phyloP scores from a whole-genome alignment of 1,284 basidiomycete species.

The Ustanciosporium gigantosporum region DNA sequence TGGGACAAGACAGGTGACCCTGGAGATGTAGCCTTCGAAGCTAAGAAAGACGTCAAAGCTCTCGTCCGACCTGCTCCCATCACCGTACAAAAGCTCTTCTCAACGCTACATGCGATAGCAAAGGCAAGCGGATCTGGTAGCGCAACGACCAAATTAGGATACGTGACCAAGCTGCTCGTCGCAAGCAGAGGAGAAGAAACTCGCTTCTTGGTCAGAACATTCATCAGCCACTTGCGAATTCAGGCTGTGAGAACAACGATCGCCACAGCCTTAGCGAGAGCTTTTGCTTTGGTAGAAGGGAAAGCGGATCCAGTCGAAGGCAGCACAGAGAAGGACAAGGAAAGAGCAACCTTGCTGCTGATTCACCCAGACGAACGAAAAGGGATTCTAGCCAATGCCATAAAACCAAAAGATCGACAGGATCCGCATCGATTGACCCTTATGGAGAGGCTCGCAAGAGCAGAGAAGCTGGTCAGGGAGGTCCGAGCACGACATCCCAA shows the following conservation, averaged over 20 bases:
- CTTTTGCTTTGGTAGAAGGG: slow-evolving; percentile 68
- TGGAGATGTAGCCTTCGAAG: slow-evolving; percentile 59
- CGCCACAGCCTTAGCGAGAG: slow-evolving; percentile 78
- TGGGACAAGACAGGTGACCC: slow-evolving; percentile 60
- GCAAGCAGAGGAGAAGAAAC: slow-evolving; percentile 83
- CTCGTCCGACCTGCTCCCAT: slow-evolving; percentile 51
- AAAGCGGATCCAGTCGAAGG: neutral
- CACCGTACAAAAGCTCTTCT: slow-evolving; percentile 52
- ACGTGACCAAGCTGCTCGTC: slow-evolving; percentile 80
- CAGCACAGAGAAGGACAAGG: slow-evolving; percentile 8
- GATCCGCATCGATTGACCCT: slow-evolving; percentile 46
- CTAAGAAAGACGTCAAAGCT: slow-evolving; percentile 52
- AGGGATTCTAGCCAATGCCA: slow-evolving; percentile 51
- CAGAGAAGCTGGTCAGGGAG: slow-evolving; percentile 66
- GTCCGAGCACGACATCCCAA: slow-evolving; percentile 87
- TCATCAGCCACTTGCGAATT: slow-evolving; percentile 76
- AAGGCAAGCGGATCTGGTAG: slow-evolving; percentile 74
- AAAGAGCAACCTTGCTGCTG: slow-evolving; percentile 16
- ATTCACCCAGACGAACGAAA: slow-evolving; percentile 32
- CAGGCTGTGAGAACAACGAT: slow-evolving; percentile 85
- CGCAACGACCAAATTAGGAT: slow-evolving; percentile 73
- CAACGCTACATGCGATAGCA: slow-evolving; percentile 62
- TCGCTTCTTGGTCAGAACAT: slow-evolving; percentile 78
- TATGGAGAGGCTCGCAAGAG: slow-evolving; percentile 50
- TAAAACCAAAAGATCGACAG: slow-evolving; percentile 58